Percentiles rank a stretch among this genome's conserved stretches.
phyloP scores from a whole-genome alignment of 352 stramenopile species.

The Elongisporangium senticosum region DNA sequence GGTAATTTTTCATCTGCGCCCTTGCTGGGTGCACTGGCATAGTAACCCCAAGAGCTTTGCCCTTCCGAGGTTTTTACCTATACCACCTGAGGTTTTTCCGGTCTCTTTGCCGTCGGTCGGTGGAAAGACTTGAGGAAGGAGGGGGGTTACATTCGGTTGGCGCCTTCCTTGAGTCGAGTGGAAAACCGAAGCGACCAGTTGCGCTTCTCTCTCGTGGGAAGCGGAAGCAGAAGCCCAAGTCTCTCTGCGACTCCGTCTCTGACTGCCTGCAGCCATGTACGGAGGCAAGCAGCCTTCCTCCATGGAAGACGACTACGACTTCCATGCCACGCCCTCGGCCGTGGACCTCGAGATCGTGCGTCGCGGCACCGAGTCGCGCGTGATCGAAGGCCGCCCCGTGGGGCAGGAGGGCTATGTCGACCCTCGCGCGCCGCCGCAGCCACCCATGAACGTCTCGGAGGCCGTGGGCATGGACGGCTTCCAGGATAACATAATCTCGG shows the following conservation, averaged over 20 bases:
- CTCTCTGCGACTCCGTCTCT: not conserved
- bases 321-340: conserved; percentile 48
- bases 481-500: conserved; percentile 83
- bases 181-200: not conserved
- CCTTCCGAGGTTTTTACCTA: not conserved
- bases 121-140: not conserved
- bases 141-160: not conserved
- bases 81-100: not conserved
- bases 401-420: conserved; percentile 58
- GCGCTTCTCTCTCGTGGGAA: not conserved
- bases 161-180: not conserved
- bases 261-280: conserved; percentile 27
- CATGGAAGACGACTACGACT: conserved; percentile 51
- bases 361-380: conserved; percentile 32
- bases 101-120: not conserved
- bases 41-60: not conserved
- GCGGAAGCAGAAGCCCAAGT: not conserved
- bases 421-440: conserved; percentile 53
- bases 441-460: conserved; percentile 69
- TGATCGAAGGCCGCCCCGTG: conserved; percentile 42
- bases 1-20: not conserved
- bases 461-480: conserved; percentile 43
- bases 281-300: conserved; percentile 26
- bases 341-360: conserved; percentile 43
- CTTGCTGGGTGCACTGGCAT: not conserved